A percentile compares a stretch with the other conserved stretches of the same genome.
These are phyloP conservation scores for Fusarium sp. DNA, from an alignment of 2,329 filamentous ascomycete genomes.

Conservation along the genomic window DNA sequence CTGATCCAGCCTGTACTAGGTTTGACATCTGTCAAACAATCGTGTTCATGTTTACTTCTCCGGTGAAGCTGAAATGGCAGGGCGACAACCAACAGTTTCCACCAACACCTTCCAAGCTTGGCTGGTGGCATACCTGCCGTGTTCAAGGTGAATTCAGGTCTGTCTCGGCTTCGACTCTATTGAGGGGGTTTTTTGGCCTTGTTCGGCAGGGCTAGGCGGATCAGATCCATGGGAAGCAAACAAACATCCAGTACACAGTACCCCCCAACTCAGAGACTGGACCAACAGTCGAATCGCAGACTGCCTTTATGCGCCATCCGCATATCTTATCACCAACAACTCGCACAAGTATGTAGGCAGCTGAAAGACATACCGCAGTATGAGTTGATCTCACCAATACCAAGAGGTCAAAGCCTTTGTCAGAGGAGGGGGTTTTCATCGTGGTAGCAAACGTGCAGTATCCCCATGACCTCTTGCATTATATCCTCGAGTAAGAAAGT, in stretches of 20 bases:
- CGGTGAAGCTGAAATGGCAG: constrained; percentile 6
- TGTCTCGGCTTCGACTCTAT: constrained; percentile 8
- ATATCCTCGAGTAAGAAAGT: constrained; percentile 14
- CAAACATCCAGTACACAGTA: constrained; percentile 28
- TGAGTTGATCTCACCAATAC: constrained; percentile 11
- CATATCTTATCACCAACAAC: constrained; percentile 41
- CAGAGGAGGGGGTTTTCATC: constrained; percentile 19
- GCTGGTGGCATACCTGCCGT: constrained; percentile 4
- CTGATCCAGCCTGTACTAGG: constrained; percentile 11
- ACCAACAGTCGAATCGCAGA: constrained; percentile 40
- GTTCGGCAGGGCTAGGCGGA: constrained; percentile 20
- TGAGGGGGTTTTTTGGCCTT: constrained; percentile 7
- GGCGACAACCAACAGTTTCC: constrained; percentile 7
- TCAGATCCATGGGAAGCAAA: constrained; percentile 28
- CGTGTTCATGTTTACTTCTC: constrained; percentile 24
- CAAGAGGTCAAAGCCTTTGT: constrained; percentile 7
- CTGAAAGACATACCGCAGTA: constrained; percentile 19
- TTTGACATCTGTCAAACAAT: constrained; percentile 36
- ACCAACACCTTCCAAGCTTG: constrained; percentile 1
- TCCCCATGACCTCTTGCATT: constrained; percentile 33
- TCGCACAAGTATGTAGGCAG: constrained; percentile 27
- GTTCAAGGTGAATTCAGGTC: constrained; percentile 1
- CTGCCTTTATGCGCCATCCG: constrained; percentile 27
- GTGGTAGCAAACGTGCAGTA: constrained; percentile 26
- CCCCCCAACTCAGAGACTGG: constrained; percentile 13